Evolutionary conservation across 495 filamentous ascomycete genomes (phyloP), one percentile per base, ranked within the genome.

Genomic region (Achaetomiella virescens): DNA sequence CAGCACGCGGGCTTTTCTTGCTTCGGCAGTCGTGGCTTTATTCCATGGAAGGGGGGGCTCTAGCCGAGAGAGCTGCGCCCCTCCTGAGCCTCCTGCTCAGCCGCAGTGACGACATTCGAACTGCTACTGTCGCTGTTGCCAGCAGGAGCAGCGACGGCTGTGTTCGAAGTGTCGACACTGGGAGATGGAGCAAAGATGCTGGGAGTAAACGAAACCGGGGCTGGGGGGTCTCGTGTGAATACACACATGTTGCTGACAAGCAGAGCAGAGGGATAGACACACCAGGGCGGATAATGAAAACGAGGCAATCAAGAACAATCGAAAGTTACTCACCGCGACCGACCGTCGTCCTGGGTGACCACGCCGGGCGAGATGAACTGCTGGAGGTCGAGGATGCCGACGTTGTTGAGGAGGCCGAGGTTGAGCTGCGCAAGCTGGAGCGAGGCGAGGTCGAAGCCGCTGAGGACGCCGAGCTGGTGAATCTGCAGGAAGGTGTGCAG

Each of bases 381-480:
- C 57, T 52, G 36, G 52, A 75, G 55, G 58, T 75, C 64, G 65
- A 75, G 61, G 46, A 62, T 53, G 31, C 70, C 68, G 35, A 75
- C 58, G 52, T 66, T 62, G 55, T 63, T 60, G 54, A 76, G 61
- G 48, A 75, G 63, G 21, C 71, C 72, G 27, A 75, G 61, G 63
- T 73, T 61, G 62, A 75, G 63, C n/a, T 61, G 59, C 60, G 63
- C 59, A 20, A 76, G 63, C 46, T 71, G 62, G 47, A 76, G 66
- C n/a, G 55, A 33, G 55, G 56, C 54, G 43, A 76, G 68, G 59
- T 75, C 73, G 55, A 77, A 75, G 61, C 69, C 66, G 61, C 68
- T 58, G 70, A 75, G 68, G 53, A 77, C 47, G 40, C 75, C 75
- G 52, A 72, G 67, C 59, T 70, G 62, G 57, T 66, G 63, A 54